Base-by-base conservation (phyloP, 2,329 filamentous ascomycete genomes). In the Zalaria sp. region DNA sequence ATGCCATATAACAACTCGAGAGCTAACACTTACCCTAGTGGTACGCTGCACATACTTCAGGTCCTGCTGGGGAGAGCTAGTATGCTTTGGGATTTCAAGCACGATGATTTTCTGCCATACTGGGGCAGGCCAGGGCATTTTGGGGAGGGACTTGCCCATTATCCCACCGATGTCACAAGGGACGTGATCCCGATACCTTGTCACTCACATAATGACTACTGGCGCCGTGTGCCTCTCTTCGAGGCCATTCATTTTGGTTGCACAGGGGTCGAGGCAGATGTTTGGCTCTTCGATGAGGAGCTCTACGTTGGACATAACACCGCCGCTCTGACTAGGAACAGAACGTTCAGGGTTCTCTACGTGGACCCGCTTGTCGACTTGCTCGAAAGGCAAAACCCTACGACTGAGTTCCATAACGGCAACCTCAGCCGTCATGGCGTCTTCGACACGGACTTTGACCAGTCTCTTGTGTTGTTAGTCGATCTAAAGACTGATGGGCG, bases 151-250 rank as follows among this genome's bases (percentile, higher is more conserved):
- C 52, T 62, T 7, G 47, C 47, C 7, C 35, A 49, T 11, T 58
- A 59, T 39, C 67, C 68, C 1, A 69, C 60, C 7, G 54, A 56
- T 28, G 53, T 55, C 3, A 64, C 54, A 1, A 57, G 59, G 37
- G 61, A 58, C 36, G 62, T 75, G 11, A 53, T 63, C 2, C 74
- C 77, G 1, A 67, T 78, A 27, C 62, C 65, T 2, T 79, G 76
- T 47, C 78, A 82, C 55, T 79, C 74, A 1, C 79, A 83, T 54
- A 83, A 83, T 50, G 79, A 84, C 56, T 84, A 83, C 57, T 80
- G 75, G 75, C 71, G 77, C 38, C 64, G 65, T 11, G 64, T 72
- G 0, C 79, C 80, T 0, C 64, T 85, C 3, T 78, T 73, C 50
- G 74, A 75, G 7, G 81, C 80, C 25, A 56, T 80, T 1, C 57